Evolutionary conservation across 306 rosid genomes (phyloP).

Genomic region (Cucumis cinereus): DNA sequence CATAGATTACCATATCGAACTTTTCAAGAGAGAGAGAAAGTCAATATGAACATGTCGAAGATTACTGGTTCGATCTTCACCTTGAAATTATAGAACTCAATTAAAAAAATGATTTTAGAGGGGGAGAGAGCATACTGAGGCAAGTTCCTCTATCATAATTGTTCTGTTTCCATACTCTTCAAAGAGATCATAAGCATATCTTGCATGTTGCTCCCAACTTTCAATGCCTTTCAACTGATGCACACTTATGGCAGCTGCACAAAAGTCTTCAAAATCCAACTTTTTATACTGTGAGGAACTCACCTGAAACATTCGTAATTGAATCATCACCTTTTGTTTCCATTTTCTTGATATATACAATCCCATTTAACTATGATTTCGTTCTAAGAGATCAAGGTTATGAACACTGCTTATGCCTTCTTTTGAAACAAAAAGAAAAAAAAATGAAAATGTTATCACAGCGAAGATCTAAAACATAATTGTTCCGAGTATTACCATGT

Average conservation of each 20-base stretch:
- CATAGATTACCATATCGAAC: background rate
- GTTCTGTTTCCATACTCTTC: conserved; percentile 84
- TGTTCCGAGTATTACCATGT: conserved; percentile 33
- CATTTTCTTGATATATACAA: background rate
- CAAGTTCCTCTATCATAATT: conserved; percentile 83
- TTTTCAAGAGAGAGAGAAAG: background rate
- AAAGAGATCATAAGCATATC: conserved; percentile 68
- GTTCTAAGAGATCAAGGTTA: background rate
- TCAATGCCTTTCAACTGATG: conserved; percentile 77
- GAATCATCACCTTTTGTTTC: background rate
- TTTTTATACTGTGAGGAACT: conserved; percentile 66
- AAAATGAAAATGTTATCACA: background rate
- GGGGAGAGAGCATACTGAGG: conserved; percentile 41
- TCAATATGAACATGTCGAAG: background rate
- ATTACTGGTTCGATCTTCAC: background rate
- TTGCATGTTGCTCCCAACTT: conserved; percentile 77
- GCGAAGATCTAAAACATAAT: background rate
- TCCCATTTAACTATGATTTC: too few species aligned
- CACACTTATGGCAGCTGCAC: conserved; percentile 76
- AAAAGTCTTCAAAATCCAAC: conserved; percentile 79
- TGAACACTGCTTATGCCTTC: background rate
- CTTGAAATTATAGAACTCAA: too few species aligned
- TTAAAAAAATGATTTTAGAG: background rate
- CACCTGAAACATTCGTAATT: conserved; percentile 34
- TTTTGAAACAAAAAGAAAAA: background rate